Percentiles rank a stretch among this genome's conserved stretches.
phyloP scores from a whole-genome alignment of 345 rosid genomes.

The Corymbia maculata region DNA sequence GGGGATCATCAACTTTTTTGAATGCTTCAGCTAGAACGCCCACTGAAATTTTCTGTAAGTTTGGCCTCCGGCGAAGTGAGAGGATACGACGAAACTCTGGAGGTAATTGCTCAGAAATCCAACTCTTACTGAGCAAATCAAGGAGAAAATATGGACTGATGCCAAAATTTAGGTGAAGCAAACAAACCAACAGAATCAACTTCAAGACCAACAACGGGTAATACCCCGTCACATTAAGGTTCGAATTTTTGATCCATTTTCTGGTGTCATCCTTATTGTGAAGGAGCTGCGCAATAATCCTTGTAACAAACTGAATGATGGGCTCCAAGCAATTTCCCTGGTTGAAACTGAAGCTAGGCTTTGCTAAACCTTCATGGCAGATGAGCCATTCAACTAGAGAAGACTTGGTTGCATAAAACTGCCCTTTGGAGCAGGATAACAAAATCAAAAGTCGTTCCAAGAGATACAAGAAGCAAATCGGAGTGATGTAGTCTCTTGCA shows the following conservation, averaged over 20 bases:
- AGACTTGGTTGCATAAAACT: constrained; percentile 12
- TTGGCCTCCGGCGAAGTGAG: background rate
- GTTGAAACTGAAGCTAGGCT: background rate
- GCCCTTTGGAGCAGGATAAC: constrained; percentile 1
- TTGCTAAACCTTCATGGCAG: constrained; percentile 2
- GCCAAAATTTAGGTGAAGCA: constrained; percentile 23
- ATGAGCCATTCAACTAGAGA: constrained; percentile 33
- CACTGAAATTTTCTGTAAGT: background rate
- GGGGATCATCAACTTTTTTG: constrained; percentile 17
- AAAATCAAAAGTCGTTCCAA: constrained; percentile 25
- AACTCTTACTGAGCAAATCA: background rate
- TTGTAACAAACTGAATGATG: background rate
- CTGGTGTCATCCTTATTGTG: background rate
- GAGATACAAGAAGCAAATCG: constrained; percentile 32
- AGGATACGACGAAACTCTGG: constrained; percentile 1
- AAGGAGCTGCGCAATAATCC: background rate
- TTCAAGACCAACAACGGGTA: constrained; percentile 18
- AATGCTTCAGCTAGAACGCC: constrained; percentile 14
- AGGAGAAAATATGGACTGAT: background rate
- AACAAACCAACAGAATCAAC: constrained; percentile 16
- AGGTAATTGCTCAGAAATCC: constrained; percentile 10
- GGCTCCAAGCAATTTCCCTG: background rate
- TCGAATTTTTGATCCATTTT: constrained; percentile 14
- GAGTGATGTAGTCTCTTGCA: constrained; percentile 19
- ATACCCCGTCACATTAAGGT: background rate